A percentile compares a stretch with the other conserved stretches of the same genome.
Evolutionary conservation across 768 basidiomycete genomes (phyloP).

Genomic region (Kwoniella pini): DNA sequence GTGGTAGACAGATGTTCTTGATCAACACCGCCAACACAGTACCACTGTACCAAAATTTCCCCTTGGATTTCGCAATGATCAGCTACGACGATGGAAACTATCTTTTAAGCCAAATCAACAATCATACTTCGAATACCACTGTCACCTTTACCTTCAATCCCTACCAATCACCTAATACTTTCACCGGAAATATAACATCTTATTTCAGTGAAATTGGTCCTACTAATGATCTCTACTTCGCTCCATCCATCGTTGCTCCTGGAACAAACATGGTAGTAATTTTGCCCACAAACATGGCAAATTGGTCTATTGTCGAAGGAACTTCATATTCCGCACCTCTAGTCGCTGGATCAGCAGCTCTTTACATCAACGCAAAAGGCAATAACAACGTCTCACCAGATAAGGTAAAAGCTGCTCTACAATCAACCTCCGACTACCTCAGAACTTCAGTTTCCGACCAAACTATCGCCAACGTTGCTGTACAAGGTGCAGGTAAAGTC

Average conservation of each 20-base stretch:
- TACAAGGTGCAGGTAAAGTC: conserved; percentile 54
- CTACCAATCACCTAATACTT: conserved; percentile 59
- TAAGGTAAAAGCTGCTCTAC: conserved; percentile 36
- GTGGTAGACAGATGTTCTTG: conserved; percentile 36
- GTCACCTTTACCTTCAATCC: conserved; percentile 49
- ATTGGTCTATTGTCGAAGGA: conserved; percentile 40
- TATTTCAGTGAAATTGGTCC: conserved; percentile 65
- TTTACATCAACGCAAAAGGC: conserved; percentile 49
- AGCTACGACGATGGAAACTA: conserved; percentile 48
- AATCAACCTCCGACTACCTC: conserved; percentile 39
- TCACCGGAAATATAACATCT: conserved; percentile 62
- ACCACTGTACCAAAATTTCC: conserved; percentile 41
- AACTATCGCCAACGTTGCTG: conserved; percentile 42
- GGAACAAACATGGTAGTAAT: conserved; percentile 53
- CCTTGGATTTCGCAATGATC: conserved; percentile 40
- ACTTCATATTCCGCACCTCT: conserved; percentile 40
- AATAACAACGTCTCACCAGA: conserved; percentile 27
- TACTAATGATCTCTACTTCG: conserved; percentile 60
- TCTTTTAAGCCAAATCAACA: conserved; percentile 33
- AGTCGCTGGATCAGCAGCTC: conserved; percentile 53
- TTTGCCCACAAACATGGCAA: conserved; percentile 27
- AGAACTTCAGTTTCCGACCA: conserved; percentile 32
- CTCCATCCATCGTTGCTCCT: conserved; percentile 62
- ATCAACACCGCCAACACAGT: conserved; percentile 25
- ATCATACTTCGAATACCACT: conserved; percentile 25